Evolutionary conservation across 2,329 filamentous ascomycete species (phyloP).

Genomic region (Ceratocystis diversiconidia): DNA sequence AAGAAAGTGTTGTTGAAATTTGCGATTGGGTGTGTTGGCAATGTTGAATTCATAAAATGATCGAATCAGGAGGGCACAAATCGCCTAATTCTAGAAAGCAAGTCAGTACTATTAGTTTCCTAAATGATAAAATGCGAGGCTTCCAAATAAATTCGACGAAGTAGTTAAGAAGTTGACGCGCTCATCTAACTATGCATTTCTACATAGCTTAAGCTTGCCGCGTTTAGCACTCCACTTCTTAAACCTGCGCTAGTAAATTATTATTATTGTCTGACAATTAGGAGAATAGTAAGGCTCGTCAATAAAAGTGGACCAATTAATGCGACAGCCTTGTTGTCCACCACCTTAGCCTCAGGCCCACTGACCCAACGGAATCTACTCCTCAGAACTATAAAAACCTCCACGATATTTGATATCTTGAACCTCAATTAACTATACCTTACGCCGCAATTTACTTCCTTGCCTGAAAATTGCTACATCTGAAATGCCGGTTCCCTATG

Average conservation of each 20-base stretch:
- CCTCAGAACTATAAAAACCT: neutral
- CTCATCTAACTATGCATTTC: neutral
- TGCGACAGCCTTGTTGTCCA: neutral
- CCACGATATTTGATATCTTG: neutral
- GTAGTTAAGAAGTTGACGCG: neutral
- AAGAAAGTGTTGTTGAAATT: neutral
- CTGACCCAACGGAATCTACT: neutral
- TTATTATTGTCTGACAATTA: no score
- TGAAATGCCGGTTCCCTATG: conserved; percentile 50
- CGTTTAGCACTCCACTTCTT: no score
- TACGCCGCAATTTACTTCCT: neutral
- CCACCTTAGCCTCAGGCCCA: neutral
- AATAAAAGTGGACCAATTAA: neutral
- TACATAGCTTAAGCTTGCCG: no score
- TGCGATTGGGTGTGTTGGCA: neutral
- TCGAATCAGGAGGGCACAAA: no score
- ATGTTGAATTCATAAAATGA: neutral
- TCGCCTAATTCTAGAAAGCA: no score
- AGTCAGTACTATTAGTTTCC: no score
- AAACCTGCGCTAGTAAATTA: no score
- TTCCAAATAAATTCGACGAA: neutral
- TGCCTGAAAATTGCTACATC: neutral
- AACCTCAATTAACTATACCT: neutral
- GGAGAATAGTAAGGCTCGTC: neutral
- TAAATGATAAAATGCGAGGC: no score